A percentile compares a stretch with the other conserved stretches of the same genome.
Conservation (phyloP, 73 alveolate genomes). For the Blepharisma japonicum region DNA sequence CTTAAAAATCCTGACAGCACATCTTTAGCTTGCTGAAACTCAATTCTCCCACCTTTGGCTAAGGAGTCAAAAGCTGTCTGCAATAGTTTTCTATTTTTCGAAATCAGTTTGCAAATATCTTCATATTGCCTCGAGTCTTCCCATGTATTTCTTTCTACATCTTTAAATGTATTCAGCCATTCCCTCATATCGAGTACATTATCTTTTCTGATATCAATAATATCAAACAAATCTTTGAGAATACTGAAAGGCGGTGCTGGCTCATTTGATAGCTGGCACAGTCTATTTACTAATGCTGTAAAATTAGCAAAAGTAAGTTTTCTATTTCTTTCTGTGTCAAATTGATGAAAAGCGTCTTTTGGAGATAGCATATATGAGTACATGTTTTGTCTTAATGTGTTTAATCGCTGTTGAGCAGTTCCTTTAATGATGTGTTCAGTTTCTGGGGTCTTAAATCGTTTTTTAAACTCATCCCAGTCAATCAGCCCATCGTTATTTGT, state of each 20-base stretch:
- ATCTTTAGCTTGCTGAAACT: constrained; percentile 26
- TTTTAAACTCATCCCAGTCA: constrained; percentile 26
- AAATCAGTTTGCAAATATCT: constrained; percentile 23
- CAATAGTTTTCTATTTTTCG: constrained; percentile 29
- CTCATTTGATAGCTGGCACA: constrained; percentile 29
- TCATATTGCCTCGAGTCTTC: constrained; percentile 32
- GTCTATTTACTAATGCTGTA: constrained; percentile 34
- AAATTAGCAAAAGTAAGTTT: constrained; percentile 43
- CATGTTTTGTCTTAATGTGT: constrained; percentile 35
- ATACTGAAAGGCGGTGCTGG: constrained; percentile 39
- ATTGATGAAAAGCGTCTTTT: constrained; percentile 48
- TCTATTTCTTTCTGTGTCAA: constrained; percentile 41
- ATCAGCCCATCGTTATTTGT: constrained; percentile 45
- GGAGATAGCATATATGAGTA: constrained; percentile 41
- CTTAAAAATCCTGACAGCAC: neutral
- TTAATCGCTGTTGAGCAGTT: constrained; percentile 32
- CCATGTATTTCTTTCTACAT: constrained; percentile 32
- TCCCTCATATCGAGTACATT: constrained; percentile 44
- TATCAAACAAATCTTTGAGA: constrained; percentile 48
- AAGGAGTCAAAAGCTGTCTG: constrained; percentile 27
- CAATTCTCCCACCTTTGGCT: constrained; percentile 30
- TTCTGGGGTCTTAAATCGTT: constrained; percentile 22
- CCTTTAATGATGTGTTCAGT: constrained; percentile 32
- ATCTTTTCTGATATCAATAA: constrained; percentile 45
- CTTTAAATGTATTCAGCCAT: constrained; percentile 39